A percentile compares a stretch with the other conserved stretches of the same genome.
These are phyloP conservation scores for Cercophora samala DNA, from an alignment of 495 filamentous ascomycete species.

Conservation along the genomic window DNA sequence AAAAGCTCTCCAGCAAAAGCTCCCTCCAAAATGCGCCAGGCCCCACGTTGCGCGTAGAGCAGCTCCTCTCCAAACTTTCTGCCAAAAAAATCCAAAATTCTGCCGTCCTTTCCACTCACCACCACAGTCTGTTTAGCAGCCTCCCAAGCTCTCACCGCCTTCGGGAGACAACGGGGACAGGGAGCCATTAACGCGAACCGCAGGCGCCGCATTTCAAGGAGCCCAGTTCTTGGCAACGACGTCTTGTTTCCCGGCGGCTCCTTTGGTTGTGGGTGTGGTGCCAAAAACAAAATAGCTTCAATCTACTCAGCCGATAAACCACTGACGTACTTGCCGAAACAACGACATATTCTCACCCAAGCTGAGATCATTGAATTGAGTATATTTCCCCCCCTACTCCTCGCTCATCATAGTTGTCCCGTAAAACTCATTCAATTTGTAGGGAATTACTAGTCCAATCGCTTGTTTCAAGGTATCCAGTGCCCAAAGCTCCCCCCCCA, in stretches of 20 bases:
- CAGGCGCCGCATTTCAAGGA: conserved; percentile 5
- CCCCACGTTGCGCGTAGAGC: conserved; percentile 11
- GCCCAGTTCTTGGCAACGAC: conserved; percentile 23
- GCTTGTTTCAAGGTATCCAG: not conserved
- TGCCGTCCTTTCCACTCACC: conserved; percentile 28
- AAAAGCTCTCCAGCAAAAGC: not conserved
- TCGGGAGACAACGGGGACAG: conserved; percentile 32
- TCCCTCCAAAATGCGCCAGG: not conserved
- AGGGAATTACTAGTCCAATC: not conserved
- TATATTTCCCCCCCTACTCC: not conserved
- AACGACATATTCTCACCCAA: not conserved
- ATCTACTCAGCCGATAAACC: not conserved
- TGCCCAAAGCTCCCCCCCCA: not conserved
- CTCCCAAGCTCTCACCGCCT: conserved; percentile 34
- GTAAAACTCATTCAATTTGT: not conserved
- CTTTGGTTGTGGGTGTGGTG: no score
- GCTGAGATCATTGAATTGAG: not conserved
- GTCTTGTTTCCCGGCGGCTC: conserved; percentile 4
- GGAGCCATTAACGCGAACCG: conserved; percentile 19
- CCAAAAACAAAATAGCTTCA: conserved; percentile 22
- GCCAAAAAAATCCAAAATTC: conserved; percentile 37
- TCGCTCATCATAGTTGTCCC: not conserved
- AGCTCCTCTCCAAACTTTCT: conserved; percentile 10
- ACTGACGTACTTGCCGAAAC: conserved; percentile 1
- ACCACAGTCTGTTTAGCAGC: conserved; percentile 1